These are phyloP conservation scores for Tetracladium setigerum DNA, from an alignment of 495 filamentous ascomycete genomes.

Conservation along the genomic window DNA sequence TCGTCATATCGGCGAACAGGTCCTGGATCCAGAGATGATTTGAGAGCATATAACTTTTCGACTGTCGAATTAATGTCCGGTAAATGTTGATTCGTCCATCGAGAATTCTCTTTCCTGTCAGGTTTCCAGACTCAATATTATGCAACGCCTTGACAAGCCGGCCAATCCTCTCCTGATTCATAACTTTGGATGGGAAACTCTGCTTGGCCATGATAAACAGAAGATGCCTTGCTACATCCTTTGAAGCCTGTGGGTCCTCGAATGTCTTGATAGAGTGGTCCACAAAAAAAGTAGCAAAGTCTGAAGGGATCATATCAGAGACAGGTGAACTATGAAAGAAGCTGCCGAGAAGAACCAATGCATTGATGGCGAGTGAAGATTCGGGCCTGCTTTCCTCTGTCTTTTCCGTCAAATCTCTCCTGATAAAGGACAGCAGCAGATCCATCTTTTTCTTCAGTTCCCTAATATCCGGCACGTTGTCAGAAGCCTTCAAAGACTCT, in stretches of 20 bases:
- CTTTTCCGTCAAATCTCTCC: slow-evolving; percentile 61
- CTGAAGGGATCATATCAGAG: slow-evolving; percentile 56
- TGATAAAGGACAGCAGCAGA: slow-evolving; percentile 67
- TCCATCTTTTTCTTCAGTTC: slow-evolving; percentile 68
- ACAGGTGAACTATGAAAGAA: slow-evolving; percentile 64
- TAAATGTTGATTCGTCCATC: slow-evolving; percentile 71
- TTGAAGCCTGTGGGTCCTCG: slow-evolving; percentile 55
- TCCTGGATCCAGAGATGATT: slow-evolving; percentile 70
- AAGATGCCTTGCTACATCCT: slow-evolving; percentile 67
- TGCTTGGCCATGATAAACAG: slow-evolving; percentile 72
- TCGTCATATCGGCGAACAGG: slow-evolving; percentile 73
- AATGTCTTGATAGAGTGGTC: slow-evolving; percentile 69
- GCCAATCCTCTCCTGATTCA: slow-evolving; percentile 59
- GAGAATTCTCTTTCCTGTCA: slow-evolving; percentile 71
- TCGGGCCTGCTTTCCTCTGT: slow-evolving; percentile 43
- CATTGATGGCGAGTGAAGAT: slow-evolving; percentile 60
- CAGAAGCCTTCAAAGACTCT: slow-evolving; percentile 67
- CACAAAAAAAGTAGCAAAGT: slow-evolving; percentile 71
- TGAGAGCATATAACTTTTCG: slow-evolving; percentile 54
- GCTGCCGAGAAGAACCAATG: slow-evolving; percentile 63
- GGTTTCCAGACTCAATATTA: slow-evolving; percentile 53
- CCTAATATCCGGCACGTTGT: slow-evolving; percentile 61
- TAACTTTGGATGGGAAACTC: slow-evolving; percentile 63
- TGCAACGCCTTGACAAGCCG: slow-evolving; percentile 61
- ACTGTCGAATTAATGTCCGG: slow-evolving; percentile 61